Conservation (phyloP, 106 monocot species). For the Dendrobium chrysotoxum region DNA sequence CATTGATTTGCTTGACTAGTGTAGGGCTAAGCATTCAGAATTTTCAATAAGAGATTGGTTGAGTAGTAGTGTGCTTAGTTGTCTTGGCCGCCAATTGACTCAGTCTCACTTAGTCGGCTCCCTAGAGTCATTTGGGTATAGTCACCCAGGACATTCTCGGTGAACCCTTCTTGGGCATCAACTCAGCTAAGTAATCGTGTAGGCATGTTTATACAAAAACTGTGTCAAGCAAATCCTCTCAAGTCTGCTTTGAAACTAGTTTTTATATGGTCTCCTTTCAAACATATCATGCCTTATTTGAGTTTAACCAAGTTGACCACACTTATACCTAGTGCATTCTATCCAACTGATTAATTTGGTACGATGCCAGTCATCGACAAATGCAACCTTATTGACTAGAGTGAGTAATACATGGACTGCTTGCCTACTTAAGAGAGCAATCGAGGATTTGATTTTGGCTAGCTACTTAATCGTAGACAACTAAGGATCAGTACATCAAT, state of each 20-base stretch:
- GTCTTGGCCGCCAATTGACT: background rate
- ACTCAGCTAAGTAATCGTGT: background rate
- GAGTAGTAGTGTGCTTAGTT: background rate
- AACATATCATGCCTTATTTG: background rate
- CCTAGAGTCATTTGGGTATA: background rate
- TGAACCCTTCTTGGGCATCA: background rate
- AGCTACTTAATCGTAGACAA: too few relatives aligned
- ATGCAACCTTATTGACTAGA: background rate
- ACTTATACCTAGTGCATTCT: background rate
- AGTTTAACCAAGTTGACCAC: background rate
- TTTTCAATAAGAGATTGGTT: background rate
- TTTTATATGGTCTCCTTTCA: background rate
- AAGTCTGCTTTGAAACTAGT: background rate
- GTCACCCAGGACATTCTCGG: background rate
- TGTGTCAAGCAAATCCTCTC: background rate
- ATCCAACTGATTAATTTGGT: background rate
- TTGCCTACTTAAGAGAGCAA: too few relatives aligned
- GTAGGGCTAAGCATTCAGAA: too few relatives aligned
- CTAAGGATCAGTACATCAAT: too few relatives aligned
- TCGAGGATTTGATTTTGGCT: too few relatives aligned
- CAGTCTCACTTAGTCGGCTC: background rate
- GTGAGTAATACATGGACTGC: background rate
- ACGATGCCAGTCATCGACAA: background rate
- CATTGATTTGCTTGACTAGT: too few relatives aligned
- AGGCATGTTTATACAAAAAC: background rate